Base-by-base conservation (phyloP, 192 early-diverging fungal species). In the Chytriomyces sp. region DNA sequence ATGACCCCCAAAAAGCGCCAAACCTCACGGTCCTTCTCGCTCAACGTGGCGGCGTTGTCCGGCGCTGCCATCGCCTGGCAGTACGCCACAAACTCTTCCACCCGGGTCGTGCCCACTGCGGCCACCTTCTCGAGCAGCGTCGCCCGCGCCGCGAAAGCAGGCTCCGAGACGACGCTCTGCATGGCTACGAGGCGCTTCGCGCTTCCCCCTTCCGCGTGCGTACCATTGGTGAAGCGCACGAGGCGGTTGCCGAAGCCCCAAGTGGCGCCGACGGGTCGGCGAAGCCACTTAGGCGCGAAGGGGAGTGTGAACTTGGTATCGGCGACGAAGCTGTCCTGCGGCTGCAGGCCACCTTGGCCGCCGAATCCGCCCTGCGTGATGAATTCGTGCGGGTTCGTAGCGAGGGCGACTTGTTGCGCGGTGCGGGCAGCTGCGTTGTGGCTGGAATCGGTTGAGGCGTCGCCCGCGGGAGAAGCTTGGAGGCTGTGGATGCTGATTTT, bases 171-270 rank as follows among this genome's bases (percentile, higher is more conserved):
- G 33, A 94, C 82, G 19, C 81, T 87, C 10, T 63, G 75, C 49
- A 96, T 79, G 25, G 72, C 80, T n/a, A 96, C 90, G 7, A 25
- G 19, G 14, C 53, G 62, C 32, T 63, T 26, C 53, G 32, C 19
- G 1, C 41, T 28, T 8, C 31, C 34, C 32, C 69, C 69, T 34
- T 61, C 41, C 26, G 75, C 38, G 5, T 40, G 54, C 31, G 31
- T 34, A 2, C 14, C 82, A 62, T 84, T 82, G 61, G 85, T 81
- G 74, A 98, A 96, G 56, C 77, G 79, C 22, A 93, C 91, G 14
- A 98, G 83, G 76, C 94, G 91, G 36, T 94, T 93, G 70, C 96
- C 96, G 73, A 95, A 98, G 4, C 92, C 91, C 85, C 93, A 99
- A 0, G 88, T 80, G 1, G 87, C 93, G 14, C 94, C 94, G 0